Conservation (phyloP, 768 basidiomycete species). For the Lactarius deliciosus region DNA sequence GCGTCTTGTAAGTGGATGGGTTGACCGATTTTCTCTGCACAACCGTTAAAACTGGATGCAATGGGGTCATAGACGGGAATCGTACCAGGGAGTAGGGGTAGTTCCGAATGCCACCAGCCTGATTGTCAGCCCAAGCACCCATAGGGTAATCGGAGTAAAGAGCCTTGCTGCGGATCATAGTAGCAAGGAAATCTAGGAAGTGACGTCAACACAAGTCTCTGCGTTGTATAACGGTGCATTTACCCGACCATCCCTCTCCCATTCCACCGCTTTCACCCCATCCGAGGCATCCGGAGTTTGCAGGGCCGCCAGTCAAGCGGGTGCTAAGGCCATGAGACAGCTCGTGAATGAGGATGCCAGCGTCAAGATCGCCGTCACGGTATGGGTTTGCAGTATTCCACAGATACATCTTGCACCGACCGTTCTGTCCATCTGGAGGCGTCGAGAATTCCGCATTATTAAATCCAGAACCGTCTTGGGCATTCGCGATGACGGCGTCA, state of each 20-base stretch:
- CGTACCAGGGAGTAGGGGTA: conserved; percentile 73
- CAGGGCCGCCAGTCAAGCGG: conserved; percentile 90
- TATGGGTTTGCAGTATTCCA: conserved; percentile 92
- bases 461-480: conserved; percentile 92
- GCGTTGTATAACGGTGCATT: conserved; percentile 19
- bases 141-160: conserved; percentile 79
- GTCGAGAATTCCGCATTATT: conserved; percentile 94
- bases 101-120: conserved; percentile 74
- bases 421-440: conserved; percentile 79
- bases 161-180: conserved; percentile 74
- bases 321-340: conserved; percentile 88
- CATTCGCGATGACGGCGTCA: conserved; percentile 92
- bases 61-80: neutral
- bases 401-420: conserved; percentile 93
- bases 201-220: conserved; percentile 2
- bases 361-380: conserved; percentile 93
- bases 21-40: conserved; percentile 63
- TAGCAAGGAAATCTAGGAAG: conserved; percentile 73
- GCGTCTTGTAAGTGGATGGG: conserved; percentile 90
- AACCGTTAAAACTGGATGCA: conserved; percentile 7
- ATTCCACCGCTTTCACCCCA: conserved; percentile 97
- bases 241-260: conserved; percentile 96
- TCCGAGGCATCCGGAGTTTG: conserved; percentile 89
- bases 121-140: conserved; percentile 95
- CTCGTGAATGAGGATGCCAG: conserved; percentile 95